A percentile compares a stretch with the other conserved stretches of the same genome.
Conservation (phyloP, 306 rosid species). For the Cucumis hystrix region DNA sequence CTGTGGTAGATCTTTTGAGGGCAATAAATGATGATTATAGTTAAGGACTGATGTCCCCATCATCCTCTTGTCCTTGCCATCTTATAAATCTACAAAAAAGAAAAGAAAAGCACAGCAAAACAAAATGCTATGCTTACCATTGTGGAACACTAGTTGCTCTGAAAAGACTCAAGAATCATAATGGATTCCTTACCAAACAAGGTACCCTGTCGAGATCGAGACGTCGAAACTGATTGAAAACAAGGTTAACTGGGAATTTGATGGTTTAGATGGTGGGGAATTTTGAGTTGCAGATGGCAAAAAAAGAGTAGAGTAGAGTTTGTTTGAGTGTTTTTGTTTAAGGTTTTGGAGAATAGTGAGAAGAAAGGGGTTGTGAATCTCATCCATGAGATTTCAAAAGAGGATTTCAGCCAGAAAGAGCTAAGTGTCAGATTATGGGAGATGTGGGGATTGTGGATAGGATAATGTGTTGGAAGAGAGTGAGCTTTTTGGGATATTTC, state of each 20-base stretch:
- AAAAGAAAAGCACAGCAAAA: neutral
- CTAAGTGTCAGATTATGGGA: conserved; percentile 17
- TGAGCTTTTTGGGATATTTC: conserved; percentile 16
- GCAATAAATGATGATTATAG: conserved; percentile 35
- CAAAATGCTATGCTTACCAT: neutral
- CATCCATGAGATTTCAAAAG: conserved; percentile 38
- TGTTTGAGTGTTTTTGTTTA: neutral
- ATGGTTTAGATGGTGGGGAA: neutral
- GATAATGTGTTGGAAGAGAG: conserved; percentile 32
- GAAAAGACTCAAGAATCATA: neutral
- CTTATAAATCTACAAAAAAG: neutral
- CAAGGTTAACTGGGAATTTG: neutral
- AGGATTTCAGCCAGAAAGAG: conserved; percentile 22
- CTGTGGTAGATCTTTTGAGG: conserved; percentile 27
- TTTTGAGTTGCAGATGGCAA: conserved; percentile 1
- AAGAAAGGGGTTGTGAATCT: conserved; percentile 22
- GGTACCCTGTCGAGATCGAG: neutral
- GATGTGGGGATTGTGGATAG: conserved; percentile 56
- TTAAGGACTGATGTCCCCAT: conserved; percentile 67
- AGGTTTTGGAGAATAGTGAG: neutral
- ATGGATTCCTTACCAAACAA: neutral
- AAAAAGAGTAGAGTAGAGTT: neutral
- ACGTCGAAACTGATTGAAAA: neutral
- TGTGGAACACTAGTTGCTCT: neutral
- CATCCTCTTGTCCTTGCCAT: conserved; percentile 52